Evolutionary conservation across 345 rosid species (phyloP).

Genomic region (Syzygium oleosum): DNA sequence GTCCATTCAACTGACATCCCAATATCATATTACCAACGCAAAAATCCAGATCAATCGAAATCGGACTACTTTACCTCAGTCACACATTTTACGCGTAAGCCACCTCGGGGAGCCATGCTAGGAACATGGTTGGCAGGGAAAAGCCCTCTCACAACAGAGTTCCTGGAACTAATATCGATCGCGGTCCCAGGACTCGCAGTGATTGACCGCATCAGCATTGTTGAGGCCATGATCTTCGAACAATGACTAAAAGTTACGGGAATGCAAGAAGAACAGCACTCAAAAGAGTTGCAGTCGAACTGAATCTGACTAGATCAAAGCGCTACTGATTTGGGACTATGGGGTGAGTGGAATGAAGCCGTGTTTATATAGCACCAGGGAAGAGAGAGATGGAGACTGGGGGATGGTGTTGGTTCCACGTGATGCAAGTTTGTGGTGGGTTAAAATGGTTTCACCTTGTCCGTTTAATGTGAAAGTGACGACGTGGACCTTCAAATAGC

Average conservation of each 20-base stretch:
- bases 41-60: neutral
- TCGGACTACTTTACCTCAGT: neutral
- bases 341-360: rapidly evolving
- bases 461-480: neutral
- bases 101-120: neutral
- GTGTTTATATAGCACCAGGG: neutral
- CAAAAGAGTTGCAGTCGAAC: neutral
- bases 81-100: neutral
- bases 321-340: neutral
- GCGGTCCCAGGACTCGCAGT: slow-evolving; percentile 19
- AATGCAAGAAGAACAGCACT: neutral
- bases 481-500: neutral
- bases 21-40: rapidly evolving
- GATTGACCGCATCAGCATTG: neutral
- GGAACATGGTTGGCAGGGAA: slow-evolving; percentile 4
- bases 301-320: neutral
- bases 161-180: slow-evolving; percentile 1
- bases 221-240: neutral
- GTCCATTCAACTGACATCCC: neutral
- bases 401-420: neutral
- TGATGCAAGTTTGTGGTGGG: neutral
- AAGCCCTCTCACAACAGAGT: neutral
- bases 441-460: neutral
- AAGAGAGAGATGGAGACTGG: neutral
- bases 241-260: neutral